A percentile compares a stretch with the other conserved stretches of the same genome.
Evolutionary conservation across 352 stramenopile genomes (phyloP).

Genomic region (Pythium utonaiense): DNA sequence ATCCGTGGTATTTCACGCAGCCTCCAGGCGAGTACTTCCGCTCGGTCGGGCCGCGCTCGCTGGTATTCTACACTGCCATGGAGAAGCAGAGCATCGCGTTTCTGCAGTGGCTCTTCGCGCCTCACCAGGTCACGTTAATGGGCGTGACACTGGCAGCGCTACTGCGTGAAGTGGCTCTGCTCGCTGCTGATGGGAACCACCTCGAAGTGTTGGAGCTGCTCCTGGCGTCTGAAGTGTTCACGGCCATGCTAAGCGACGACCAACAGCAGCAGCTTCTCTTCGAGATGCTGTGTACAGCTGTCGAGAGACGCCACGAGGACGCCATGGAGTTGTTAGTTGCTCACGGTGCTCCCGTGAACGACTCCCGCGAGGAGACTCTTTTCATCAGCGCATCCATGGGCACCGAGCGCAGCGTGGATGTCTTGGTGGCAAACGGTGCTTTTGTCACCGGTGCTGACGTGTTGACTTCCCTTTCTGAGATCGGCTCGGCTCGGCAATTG

Average conservation of each 20-base stretch:
- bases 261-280: neutral
- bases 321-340: conserved; percentile 4
- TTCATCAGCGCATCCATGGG: conserved; percentile 5
- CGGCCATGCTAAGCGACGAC: neutral
- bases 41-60: neutral
- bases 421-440: neutral
- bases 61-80: neutral
- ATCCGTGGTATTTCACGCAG: conserved; percentile 15
- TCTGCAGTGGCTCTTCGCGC: neutral
- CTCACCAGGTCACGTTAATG: too few species aligned
- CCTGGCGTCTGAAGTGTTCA: conserved; percentile 8
- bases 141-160: conserved; percentile 12
- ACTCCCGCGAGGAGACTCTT: neutral
- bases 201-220: conserved; percentile 6
- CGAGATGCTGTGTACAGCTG: conserved; percentile 4
- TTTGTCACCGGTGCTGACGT: conserved; percentile 3
- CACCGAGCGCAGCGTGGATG: neutral
- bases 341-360: conserved; percentile 15
- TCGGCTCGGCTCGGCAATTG: conserved; percentile 7
- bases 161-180: conserved; percentile 2
- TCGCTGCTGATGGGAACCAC: conserved; percentile 14
- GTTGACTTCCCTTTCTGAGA: conserved; percentile 4
- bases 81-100: neutral
- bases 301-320: conserved; percentile 8
- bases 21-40: conserved; percentile 1